Evolutionary conservation across 345 rosid species (phyloP).

Genomic region (Odontarrhena argentea): DNA sequence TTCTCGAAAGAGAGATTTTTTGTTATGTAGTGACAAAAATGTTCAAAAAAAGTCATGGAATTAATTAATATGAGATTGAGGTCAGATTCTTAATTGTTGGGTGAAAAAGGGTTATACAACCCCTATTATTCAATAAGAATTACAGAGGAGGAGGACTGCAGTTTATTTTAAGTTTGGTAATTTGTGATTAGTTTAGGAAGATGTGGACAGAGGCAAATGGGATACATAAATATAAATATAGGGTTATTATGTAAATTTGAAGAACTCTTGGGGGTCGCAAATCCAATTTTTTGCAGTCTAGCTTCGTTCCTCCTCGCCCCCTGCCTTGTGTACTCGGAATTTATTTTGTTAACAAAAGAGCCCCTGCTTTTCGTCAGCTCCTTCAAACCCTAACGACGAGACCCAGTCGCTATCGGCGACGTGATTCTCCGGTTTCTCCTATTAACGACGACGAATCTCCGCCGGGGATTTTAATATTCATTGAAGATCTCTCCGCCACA

Average conservation of each 20-base stretch:
- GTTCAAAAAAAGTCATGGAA: too few relatives aligned
- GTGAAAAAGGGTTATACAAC: too few relatives aligned
- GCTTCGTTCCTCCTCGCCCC: conserved; percentile 27
- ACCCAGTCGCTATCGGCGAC: conserved; percentile 36
- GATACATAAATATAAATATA: neutral
- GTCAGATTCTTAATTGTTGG: too few relatives aligned
- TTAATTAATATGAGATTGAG: too few relatives aligned
- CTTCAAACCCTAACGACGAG: conserved; percentile 43
- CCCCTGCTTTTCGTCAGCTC: conserved; percentile 13
- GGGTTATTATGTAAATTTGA: neutral
- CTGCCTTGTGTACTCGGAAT: conserved; percentile 20
- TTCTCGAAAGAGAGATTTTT: too few relatives aligned
- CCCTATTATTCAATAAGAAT: too few relatives aligned
- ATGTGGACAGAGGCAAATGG: too few relatives aligned
- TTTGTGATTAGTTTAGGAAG: too few relatives aligned
- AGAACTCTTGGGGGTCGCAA: conserved; percentile 16
- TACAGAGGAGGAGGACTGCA: too few relatives aligned
- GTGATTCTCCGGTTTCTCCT: conserved; percentile 20
- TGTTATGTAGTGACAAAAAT: too few relatives aligned
- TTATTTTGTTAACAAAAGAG: conserved; percentile 15
- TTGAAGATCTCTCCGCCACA: conserved; percentile 28
- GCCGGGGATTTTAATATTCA: conserved; percentile 25
- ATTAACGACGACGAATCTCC: conserved; percentile 25
- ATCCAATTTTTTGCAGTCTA: conserved; percentile 6
- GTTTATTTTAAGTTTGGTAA: too few relatives aligned